phyloP scores from a whole-genome alignment of 306 rosid genomes.

The Elaeagnus macrophylla region DNA sequence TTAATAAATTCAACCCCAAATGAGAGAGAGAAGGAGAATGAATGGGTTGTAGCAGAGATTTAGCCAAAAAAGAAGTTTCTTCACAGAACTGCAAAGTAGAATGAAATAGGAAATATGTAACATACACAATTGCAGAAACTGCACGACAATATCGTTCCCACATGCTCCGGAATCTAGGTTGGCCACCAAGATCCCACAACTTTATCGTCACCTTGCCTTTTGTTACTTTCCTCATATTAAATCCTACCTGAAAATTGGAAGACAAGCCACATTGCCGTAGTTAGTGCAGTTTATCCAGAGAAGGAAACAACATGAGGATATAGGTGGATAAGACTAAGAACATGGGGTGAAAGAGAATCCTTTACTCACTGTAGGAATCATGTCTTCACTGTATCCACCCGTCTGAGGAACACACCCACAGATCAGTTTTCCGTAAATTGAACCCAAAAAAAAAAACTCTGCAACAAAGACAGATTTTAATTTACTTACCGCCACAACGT shows the following conservation, averaged over 20 bases:
- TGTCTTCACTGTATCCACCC: conserved; percentile 93
- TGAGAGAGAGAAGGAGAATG: background rate
- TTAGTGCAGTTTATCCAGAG: conserved; percentile 4
- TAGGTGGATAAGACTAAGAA: conserved; percentile 1
- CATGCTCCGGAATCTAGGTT: conserved; percentile 95
- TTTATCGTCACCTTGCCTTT: conserved; percentile 89
- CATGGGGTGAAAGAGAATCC: conserved; percentile 5
- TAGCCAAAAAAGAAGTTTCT: conserved; percentile 1
- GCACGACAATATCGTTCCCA: conserved; percentile 96
- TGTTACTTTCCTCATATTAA: conserved; percentile 86
- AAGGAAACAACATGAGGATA: conserved; percentile 1
- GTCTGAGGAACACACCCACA: conserved; percentile 39
- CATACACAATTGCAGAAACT: conserved; percentile 87
- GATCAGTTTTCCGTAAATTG: conserved; percentile 6
- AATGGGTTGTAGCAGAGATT: background rate
- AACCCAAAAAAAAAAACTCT: conserved; percentile 4
- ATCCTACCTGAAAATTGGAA: conserved; percentile 65
- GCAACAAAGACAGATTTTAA: conserved; percentile 4
- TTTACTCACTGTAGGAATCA: conserved; percentile 81
- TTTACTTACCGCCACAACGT: conserved; percentile 76
- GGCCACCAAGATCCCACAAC: conserved; percentile 98
- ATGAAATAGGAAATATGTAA: conserved; percentile 16
- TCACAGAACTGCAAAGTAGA: background rate
- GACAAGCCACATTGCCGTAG: conserved; percentile 2
- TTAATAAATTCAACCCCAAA: no score